Conservation (phyloP, 768 basidiomycete genomes). For the Xanthoconium stramineum region DNA sequence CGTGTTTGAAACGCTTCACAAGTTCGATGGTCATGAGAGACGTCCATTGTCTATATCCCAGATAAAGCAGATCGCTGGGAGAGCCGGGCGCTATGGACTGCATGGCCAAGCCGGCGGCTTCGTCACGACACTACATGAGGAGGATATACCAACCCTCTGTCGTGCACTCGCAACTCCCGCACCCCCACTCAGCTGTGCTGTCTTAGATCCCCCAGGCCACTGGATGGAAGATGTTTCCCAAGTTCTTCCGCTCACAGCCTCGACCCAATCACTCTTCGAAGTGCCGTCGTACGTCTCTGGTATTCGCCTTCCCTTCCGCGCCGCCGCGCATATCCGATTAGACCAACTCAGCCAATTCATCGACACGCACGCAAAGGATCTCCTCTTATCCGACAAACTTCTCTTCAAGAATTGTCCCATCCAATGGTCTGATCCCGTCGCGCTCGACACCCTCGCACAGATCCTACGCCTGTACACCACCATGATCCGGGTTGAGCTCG, state of each 20-base stretch:
- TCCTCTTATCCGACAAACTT: slow-evolving; percentile 44
- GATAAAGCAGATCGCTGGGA: slow-evolving; percentile 92
- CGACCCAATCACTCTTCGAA: slow-evolving; percentile 43
- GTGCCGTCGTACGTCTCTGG: slow-evolving; percentile 48
- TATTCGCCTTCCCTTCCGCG: slow-evolving; percentile 43
- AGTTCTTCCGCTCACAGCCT: slow-evolving; percentile 42
- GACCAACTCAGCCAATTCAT: slow-evolving; percentile 40
- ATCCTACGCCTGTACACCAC: slow-evolving; percentile 36
- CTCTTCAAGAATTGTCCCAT: slow-evolving; percentile 38
- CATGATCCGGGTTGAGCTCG: slow-evolving; percentile 21
- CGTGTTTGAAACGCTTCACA: slow-evolving; percentile 68
- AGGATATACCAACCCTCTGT: slow-evolving; percentile 60
- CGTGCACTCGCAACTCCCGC: slow-evolving; percentile 52
- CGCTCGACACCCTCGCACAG: slow-evolving; percentile 15
- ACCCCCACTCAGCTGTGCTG: slow-evolving; percentile 49
- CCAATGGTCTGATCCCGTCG: slow-evolving; percentile 20
- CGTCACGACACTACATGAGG: slow-evolving; percentile 65
- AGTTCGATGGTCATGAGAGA: slow-evolving; percentile 53
- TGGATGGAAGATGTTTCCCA: slow-evolving; percentile 31
- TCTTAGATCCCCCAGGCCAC: slow-evolving; percentile 35
- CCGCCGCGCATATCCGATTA: slow-evolving; percentile 25
- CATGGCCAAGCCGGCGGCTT: slow-evolving; percentile 57
- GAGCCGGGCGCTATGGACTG: slow-evolving; percentile 86
- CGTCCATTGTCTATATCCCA: slow-evolving; percentile 62
- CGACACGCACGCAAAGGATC: slow-evolving; percentile 35